A percentile compares a stretch with the other conserved stretches of the same genome.
phyloP scores from a whole-genome alignment of 768 basidiomycete species.

The Lyophyllum semitale region DNA sequence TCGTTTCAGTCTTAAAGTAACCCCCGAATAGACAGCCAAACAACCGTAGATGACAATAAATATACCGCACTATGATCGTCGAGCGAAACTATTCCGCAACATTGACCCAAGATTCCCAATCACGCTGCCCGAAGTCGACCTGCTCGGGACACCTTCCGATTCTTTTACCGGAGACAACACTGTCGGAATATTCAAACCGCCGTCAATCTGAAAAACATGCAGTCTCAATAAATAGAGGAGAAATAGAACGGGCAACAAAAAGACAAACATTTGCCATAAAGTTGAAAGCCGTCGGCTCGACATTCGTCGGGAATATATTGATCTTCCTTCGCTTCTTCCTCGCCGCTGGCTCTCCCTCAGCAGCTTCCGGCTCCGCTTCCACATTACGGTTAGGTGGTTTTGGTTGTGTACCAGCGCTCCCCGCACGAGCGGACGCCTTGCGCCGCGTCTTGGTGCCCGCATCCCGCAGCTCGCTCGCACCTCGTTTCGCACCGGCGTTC shows the following conservation, averaged over 20 bases:
- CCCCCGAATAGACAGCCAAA: not conserved
- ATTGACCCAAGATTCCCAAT: constrained; percentile 24
- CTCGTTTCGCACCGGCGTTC: not conserved
- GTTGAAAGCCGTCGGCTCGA: constrained; percentile 47
- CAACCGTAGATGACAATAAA: not conserved
- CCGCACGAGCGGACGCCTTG: constrained; percentile 18
- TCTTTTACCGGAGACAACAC: constrained; percentile 68
- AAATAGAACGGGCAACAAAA: not conserved
- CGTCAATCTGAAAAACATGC: constrained; percentile 29
- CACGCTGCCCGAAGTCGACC: constrained; percentile 37
- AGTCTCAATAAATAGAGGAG: not conserved
- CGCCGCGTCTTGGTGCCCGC: constrained; percentile 2
- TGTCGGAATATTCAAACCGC: constrained; percentile 63
- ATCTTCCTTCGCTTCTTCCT: constrained; percentile 77
- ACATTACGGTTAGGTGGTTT: constrained; percentile 1
- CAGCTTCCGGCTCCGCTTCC: constrained; percentile 1
- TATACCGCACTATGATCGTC: constrained; percentile 11
- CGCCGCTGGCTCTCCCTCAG: constrained; percentile 23
- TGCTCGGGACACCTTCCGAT: constrained; percentile 48
- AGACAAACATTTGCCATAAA: constrained; percentile 35
- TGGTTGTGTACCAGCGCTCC: constrained; percentile 11
- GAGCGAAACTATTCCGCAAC: constrained; percentile 22
- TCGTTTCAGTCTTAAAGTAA: too few species aligned
- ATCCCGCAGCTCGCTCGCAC: constrained; percentile 3
- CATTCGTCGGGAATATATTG: constrained; percentile 52